Conservation (phyloP, 2,329 filamentous ascomycete species). For the Paraphaeosphaeria sporulosa region DNA sequence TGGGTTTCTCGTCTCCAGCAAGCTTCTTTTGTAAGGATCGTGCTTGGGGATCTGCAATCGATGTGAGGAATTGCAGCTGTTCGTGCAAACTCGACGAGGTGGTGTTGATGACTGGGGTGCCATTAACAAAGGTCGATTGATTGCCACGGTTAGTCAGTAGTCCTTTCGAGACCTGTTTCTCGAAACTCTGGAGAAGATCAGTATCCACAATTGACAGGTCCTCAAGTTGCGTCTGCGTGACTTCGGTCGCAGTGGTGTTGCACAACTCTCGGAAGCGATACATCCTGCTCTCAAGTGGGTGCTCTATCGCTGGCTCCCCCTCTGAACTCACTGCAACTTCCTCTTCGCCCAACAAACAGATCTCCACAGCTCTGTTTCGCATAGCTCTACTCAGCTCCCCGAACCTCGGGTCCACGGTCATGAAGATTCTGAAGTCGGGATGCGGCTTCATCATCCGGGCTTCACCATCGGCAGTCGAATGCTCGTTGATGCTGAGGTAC, state of each 20-base stretch:
- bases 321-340: not conserved
- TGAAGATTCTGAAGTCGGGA: slow-evolving; percentile 86
- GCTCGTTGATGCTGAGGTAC: slow-evolving; percentile 89
- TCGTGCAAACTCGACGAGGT: slow-evolving; percentile 2
- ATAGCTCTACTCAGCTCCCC: slow-evolving; percentile 95
- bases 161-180: slow-evolving; percentile 32
- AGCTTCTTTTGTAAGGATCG: slow-evolving; percentile 16
- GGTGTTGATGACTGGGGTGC: not conserved
- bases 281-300: slow-evolving; percentile 48
- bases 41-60: slow-evolving; percentile 26
- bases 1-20: slow-evolving; percentile 22
- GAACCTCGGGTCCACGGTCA: slow-evolving; percentile 90
- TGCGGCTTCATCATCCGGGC: slow-evolving; percentile 83
- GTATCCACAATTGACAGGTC: slow-evolving; percentile 47
- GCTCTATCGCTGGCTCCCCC: slow-evolving; percentile 22
- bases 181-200: slow-evolving; percentile 38
- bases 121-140: slow-evolving; percentile 1
- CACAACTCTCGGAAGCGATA: slow-evolving; percentile 49
- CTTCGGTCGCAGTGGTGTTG: slow-evolving; percentile 17
- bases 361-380: slow-evolving; percentile 92
- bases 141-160: slow-evolving; percentile 13
- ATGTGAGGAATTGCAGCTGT: slow-evolving; percentile 43
- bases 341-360: slow-evolving; percentile 67
- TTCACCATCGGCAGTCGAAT: slow-evolving; percentile 81
- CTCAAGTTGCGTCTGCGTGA: slow-evolving; percentile 39